Percentiles rank a stretch among this genome's conserved stretches.
phyloP scores from a whole-genome alignment of 768 basidiomycete genomes.

The Suillus clintonianus region DNA sequence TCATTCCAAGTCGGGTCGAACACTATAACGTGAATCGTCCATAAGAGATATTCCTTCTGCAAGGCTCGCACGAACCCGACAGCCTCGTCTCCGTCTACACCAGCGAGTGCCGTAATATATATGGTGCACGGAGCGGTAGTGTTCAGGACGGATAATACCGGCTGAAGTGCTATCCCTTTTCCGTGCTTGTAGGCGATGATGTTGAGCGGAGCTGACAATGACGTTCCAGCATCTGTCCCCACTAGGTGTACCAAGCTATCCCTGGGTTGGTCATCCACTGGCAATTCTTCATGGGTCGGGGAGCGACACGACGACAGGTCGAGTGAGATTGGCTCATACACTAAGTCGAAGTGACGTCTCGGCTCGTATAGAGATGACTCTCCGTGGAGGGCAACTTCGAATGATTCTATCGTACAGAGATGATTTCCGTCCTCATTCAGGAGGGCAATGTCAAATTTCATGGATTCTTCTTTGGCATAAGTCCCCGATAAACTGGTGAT shows the following conservation, averaged over 20 bases:
- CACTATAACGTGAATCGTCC: too few relatives aligned
- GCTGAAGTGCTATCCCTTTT: background rate
- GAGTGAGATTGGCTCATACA: background rate
- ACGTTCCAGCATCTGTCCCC: too few relatives aligned
- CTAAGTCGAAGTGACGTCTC: background rate
- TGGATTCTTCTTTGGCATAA: background rate
- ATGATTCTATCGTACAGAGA: background rate
- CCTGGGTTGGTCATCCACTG: too few relatives aligned
- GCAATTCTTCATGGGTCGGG: background rate
- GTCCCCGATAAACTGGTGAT: background rate
- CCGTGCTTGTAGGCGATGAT: too few relatives aligned
- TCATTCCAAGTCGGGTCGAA: too few relatives aligned
- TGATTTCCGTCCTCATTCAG: background rate
- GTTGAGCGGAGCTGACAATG: too few relatives aligned
- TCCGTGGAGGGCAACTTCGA: background rate
- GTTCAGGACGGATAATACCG: background rate
- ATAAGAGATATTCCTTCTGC: too few relatives aligned
- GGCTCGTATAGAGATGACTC: background rate
- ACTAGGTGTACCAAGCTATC: too few relatives aligned
- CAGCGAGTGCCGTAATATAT: too few relatives aligned
- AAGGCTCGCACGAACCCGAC: too few relatives aligned
- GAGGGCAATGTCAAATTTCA: background rate
- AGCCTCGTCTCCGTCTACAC: too few relatives aligned
- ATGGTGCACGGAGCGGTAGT: conserved; percentile 17
- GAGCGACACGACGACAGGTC: background rate